Percentiles rank a stretch among this genome's conserved stretches.
Conservation (phyloP, 2,329 filamentous ascomycete genomes). For the Amauroascus verrucosus region DNA sequence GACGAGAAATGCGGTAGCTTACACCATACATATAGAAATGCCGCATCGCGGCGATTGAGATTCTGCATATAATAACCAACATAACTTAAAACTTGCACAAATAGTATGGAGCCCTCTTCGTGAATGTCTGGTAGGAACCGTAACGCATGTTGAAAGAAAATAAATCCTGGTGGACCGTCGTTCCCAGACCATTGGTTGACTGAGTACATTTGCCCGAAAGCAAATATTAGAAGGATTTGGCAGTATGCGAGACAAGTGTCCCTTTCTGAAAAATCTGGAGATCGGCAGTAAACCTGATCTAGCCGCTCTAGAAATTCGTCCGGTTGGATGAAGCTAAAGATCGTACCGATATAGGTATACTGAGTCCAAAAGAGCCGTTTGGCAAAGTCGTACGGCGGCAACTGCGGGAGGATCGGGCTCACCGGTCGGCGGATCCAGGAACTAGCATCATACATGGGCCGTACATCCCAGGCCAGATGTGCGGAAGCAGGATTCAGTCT, state of each 20-base stretch:
- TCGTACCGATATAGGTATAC: slow-evolving; percentile 48
- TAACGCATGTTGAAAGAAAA: slow-evolving; percentile 45
- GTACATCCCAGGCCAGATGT: slow-evolving; percentile 2
- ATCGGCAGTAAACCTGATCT: slow-evolving; percentile 35
- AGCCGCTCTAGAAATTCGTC: slow-evolving; percentile 40
- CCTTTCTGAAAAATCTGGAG: slow-evolving; percentile 35
- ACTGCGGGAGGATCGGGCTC: slow-evolving; percentile 16
- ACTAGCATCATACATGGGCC: slow-evolving; percentile 2
- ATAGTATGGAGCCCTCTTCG: slow-evolving; percentile 45
- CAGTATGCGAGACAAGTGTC: slow-evolving; percentile 43
- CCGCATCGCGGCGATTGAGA: slow-evolving; percentile 46
- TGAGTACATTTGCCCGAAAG: slow-evolving; percentile 48
- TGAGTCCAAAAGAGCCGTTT: slow-evolving; percentile 44
- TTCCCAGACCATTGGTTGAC: slow-evolving; percentile 47
- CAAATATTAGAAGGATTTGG: slow-evolving; percentile 44
- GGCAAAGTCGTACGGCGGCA: slow-evolving; percentile 44
- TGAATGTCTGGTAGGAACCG: slow-evolving; percentile 46
- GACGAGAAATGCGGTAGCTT: not conserved
- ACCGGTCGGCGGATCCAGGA: not conserved
- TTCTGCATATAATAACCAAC: slow-evolving; percentile 50
- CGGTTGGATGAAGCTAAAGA: slow-evolving; percentile 45
- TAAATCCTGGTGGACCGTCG: slow-evolving; percentile 46
- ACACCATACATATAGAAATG: slow-evolving; percentile 40
- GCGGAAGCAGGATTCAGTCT: not conserved
- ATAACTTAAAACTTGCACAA: slow-evolving; percentile 46